These are phyloP conservation scores for Rubia balearica DNA, from an alignment of 305 asterid species.

Conservation along the genomic window DNA sequence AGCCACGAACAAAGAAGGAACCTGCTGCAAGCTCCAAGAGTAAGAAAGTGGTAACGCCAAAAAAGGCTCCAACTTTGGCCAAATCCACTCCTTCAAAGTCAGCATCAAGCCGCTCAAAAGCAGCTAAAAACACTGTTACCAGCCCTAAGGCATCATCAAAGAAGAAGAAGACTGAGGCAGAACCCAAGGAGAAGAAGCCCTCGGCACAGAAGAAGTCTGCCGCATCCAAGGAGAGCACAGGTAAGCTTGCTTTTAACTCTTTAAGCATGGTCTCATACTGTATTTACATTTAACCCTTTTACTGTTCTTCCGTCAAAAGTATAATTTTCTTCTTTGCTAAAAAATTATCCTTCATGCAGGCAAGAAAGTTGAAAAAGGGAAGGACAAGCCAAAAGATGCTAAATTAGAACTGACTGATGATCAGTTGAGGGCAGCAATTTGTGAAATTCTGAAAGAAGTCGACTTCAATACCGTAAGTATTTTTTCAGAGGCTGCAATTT, in stretches of 20 bases:
- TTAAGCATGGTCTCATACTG: background rate
- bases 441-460: constrained; percentile 68
- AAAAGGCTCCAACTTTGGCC: constrained; percentile 40
- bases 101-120: constrained; percentile 36
- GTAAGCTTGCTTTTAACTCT: constrained; percentile 32
- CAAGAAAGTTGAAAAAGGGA: constrained; percentile 43
- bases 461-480: constrained; percentile 53
- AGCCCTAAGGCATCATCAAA: constrained; percentile 47
- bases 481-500: background rate
- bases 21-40: constrained; percentile 26
- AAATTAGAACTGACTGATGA: constrained; percentile 41
- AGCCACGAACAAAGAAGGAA: constrained; percentile 24
- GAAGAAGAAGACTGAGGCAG: constrained; percentile 51
- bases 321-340: background rate
- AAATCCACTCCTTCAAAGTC: constrained; percentile 52
- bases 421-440: constrained; percentile 42
- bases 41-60: constrained; percentile 26
- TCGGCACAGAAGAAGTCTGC: constrained; percentile 46
- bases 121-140: constrained; percentile 22
- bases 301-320: background rate
- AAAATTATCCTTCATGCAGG: constrained; percentile 30
- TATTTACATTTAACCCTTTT: background rate
- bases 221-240: constrained; percentile 43
- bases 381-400: constrained; percentile 42
- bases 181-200: constrained; percentile 42